Percentiles rank a stretch among this genome's conserved stretches.
phyloP scores from a whole-genome alignment of 2,329 filamentous ascomycete species.

The Nemania sp. region DNA sequence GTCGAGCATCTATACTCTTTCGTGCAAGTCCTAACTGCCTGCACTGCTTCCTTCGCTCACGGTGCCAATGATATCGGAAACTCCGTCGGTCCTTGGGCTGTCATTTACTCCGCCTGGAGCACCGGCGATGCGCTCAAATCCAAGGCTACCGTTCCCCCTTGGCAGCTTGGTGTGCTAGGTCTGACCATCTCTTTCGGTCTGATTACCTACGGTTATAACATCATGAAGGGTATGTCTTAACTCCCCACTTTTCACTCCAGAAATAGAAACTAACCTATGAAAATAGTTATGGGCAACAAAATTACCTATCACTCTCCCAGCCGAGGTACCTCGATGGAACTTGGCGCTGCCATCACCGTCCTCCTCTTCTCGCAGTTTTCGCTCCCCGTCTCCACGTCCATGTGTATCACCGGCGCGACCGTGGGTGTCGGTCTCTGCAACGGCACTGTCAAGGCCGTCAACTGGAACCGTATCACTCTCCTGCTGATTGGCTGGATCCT shows the following conservation, averaged over 20 bases:
- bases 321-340: constrained; percentile 75
- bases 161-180: constrained; percentile 80
- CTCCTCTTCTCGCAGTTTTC: constrained; percentile 80
- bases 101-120: constrained; percentile 75
- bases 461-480: constrained; percentile 78
- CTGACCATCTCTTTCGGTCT: constrained; percentile 74
- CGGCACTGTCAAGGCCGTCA: constrained; percentile 76
- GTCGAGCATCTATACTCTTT: constrained; percentile 78
- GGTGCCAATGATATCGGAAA: constrained; percentile 83
- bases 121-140: constrained; percentile 70
- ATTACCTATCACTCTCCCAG: constrained; percentile 53
- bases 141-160: constrained; percentile 76
- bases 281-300: constrained; percentile 73
- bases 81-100: constrained; percentile 76
- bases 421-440: constrained; percentile 84
- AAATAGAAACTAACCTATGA: constrained; percentile 39
- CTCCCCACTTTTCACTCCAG: neutral
- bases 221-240: constrained; percentile 75
- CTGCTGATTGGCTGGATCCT: constrained; percentile 75
- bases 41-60: constrained; percentile 79
- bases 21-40: constrained; percentile 74
- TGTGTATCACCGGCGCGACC: constrained; percentile 85
- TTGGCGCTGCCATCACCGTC: constrained; percentile 82
- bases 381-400: constrained; percentile 80
- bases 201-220: constrained; percentile 83